Conservation (phyloP, 129 eudicot species). For the Flaveria sonorensis region DNA sequence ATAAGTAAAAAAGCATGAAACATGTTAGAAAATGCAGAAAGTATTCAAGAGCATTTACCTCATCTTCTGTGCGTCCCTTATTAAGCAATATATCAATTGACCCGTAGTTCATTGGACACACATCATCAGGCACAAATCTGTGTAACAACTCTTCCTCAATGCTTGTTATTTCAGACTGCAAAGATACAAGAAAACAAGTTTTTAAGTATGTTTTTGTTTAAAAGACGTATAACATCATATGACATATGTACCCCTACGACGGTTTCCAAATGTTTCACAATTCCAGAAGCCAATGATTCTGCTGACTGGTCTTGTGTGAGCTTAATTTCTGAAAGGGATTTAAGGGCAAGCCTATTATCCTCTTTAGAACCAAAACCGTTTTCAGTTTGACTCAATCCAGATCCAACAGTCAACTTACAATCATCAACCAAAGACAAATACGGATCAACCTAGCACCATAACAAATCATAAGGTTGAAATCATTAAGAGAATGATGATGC, state of each 20-base stretch:
- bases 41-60: slow-evolving; percentile 32
- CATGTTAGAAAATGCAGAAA: neutral
- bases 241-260: slow-evolving; percentile 44
- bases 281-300: slow-evolving; percentile 60
- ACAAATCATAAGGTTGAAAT: slow-evolving; percentile 15
- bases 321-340: slow-evolving; percentile 51
- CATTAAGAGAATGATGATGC: neutral
- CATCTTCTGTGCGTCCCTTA: slow-evolving; percentile 39
- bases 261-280: slow-evolving; percentile 51
- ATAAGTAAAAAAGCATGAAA: slow-evolving; percentile 4
- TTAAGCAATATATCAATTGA: slow-evolving; percentile 25
- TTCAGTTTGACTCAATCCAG: slow-evolving; percentile 27
- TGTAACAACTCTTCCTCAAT: slow-evolving; percentile 58
- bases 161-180: slow-evolving; percentile 50
- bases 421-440: slow-evolving; percentile 75
- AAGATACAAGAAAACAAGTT: neutral
- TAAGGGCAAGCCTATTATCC: slow-evolving; percentile 64
- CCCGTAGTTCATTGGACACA: slow-evolving; percentile 56
- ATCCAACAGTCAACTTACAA: slow-evolving; percentile 54
- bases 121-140: slow-evolving; percentile 75
- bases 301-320: slow-evolving; percentile 49
- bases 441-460: slow-evolving; percentile 67
- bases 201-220: neutral
- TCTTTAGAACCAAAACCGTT: slow-evolving; percentile 62
- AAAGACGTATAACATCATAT: neutral